Base-by-base conservation (phyloP, 2,329 filamentous ascomycete species). In the Xylaria arbuscula region DNA sequence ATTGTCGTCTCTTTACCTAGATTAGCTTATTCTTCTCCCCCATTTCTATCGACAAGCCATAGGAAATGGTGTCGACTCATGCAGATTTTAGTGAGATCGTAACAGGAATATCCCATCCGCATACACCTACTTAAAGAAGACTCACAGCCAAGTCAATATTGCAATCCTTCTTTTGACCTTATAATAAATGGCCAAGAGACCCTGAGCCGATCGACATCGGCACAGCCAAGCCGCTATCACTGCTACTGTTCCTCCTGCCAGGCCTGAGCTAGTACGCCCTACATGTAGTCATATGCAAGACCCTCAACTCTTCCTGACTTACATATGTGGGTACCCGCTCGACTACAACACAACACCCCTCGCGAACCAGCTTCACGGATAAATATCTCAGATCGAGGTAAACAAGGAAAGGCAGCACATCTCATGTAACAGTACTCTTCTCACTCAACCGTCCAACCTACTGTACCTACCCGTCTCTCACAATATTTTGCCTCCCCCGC, bases 321-420 rank as follows among this genome's bases (percentile, higher is more conserved):
- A 17, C 19, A 56, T 47, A 55, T 40, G 64, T 62, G 55, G 64
- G 34, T 62, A 61, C 45, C 50, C 34, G 24, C 32, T 51, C 15
- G 57, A 24, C 40, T 34, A 17, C 17, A 19, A 19, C 6, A 5
- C 17, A 54, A 48, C 45, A n/a, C 13, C 28, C 51, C 28, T 19
- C 19, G 17, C 28, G 51, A 19, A 34, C 28, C 5, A 34, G 28
- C 28, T 50, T 24, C 22, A 36, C 11, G 13, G 24, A 34, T 32
- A 1, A 34, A 53, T 28, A 28, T 53, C 50, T 53, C 28, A 32
- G 15, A n/a, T 32, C 50, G 13, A 54, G 10, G 17, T 11, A 19
- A 34, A 34, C 48, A 50, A 50, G 28, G 2, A 9, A 50, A 50
- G 28, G 5, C 28, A 28, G 2, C 5, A n/a, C 15, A n/a, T 17